These are phyloP conservation scores for Thecaphora frezii DNA, from an alignment of 1,284 basidiomycete genomes.

Conservation along the genomic window DNA sequence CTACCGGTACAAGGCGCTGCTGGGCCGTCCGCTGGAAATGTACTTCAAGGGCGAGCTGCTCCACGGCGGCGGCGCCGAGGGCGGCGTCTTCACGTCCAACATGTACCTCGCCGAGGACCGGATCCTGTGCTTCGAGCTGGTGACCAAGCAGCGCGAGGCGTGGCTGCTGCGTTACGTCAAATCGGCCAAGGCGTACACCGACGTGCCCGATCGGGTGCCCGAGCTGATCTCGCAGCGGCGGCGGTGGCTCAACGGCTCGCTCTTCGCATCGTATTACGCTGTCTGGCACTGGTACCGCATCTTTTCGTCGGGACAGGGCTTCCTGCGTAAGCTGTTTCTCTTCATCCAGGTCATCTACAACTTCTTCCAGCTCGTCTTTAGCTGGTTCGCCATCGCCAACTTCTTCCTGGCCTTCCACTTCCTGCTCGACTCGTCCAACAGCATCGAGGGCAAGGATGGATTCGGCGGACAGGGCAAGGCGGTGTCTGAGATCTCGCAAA, in stretches of 20 bases:
- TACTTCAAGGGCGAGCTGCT: conserved; percentile 90
- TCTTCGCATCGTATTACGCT: conserved; percentile 52
- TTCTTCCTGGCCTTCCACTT: conserved; percentile 48
- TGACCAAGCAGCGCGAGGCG: conserved; percentile 59
- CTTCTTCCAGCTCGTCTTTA: conserved; percentile 48
- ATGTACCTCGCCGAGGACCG: conserved; percentile 58
- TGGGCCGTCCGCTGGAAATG: conserved; percentile 80
- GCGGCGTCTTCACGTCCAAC: conserved; percentile 52
- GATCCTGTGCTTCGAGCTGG: conserved; percentile 55
- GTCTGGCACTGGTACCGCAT: conserved; percentile 53
- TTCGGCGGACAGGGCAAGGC: conserved; percentile 42
- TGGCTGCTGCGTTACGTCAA: conserved; percentile 57
- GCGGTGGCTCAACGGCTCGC: conserved; percentile 55
- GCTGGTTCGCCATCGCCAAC: conserved; percentile 53
- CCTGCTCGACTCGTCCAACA: conserved; percentile 41
- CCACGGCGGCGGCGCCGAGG: conserved; percentile 37
- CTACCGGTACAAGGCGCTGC: conserved; percentile 75
- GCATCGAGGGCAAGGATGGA: conserved; percentile 18
- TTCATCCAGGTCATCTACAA: conserved; percentile 56
- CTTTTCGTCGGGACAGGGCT: conserved; percentile 49
- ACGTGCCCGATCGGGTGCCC: conserved; percentile 50
- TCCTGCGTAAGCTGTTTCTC: conserved; percentile 46
- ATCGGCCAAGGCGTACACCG: conserved; percentile 54
- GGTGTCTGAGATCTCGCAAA: conserved; percentile 45
- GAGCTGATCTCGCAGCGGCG: conserved; percentile 55